Evolutionary conservation across 805 yeast species (phyloP), one percentile per base, ranked within the genome.

Genomic region (Zygoascus tannicola): DNA sequence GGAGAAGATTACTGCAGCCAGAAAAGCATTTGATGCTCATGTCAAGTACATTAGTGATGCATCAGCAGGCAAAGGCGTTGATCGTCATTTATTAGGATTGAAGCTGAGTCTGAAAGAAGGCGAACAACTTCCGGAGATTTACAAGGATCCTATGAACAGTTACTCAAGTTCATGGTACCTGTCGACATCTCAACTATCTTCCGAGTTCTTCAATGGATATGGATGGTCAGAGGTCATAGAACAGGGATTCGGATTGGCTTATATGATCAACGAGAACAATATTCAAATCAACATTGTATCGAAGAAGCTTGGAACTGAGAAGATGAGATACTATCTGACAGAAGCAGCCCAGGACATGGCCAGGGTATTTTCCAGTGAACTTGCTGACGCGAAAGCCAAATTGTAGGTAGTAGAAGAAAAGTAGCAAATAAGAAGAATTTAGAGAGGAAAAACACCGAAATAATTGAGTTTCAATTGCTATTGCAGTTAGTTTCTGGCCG

Each of bases 171-270:
- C 84, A 38, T 90, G 98, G 98, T 80, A 74, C 62, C 63, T 90
- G 42, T 83, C 94, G 16, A 78, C 95, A 2, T 86, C 96, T 1
- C 97, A 90, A 65, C 71, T 90, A 52, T 82, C 92, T 5, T 82
- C 94, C 4, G 84, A 81, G 55, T 71, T 70, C 63, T 85, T 86
- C 66, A 86, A 86, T 61, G 88, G 94, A 37, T 90, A 88, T 73
- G 98, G 98, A 28, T 90, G 87, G 85, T 77, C 95, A 16, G 95
- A 94, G 63, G 97, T 92, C 40, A 79, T 83, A 55, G 95, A 88
- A 58, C 85, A 81, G 49, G 98, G 98, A 5, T 80, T 84, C 56
- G 98, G 97, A 5, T 73, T 85, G 50, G 97, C 95, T 5, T 90
- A 90, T 69, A 85, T 87, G 85, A 73, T 90, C 57, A 87, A 85